A percentile compares a stretch with the other conserved stretches of the same genome.
These are phyloP conservation scores for Tripterygium wilfordii DNA, from an alignment of 177 flowering plant genomes.

Conservation along the genomic window DNA sequence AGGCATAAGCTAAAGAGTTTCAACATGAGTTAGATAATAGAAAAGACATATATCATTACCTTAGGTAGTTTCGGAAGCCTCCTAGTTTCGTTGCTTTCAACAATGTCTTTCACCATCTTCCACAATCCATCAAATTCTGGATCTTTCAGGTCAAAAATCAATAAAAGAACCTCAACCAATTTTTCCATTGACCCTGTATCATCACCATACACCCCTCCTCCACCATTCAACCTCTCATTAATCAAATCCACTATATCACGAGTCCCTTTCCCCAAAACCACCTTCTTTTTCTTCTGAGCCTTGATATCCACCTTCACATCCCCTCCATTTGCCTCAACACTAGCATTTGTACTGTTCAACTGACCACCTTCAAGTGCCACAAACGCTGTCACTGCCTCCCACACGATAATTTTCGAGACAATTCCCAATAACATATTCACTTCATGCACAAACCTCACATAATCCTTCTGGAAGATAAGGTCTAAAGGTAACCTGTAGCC, in stretches of 20 bases:
- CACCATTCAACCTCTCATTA: slow-evolving; percentile 40
- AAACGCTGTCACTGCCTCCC: slow-evolving; percentile 66
- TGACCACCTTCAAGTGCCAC: slow-evolving; percentile 45
- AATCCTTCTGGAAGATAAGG: slow-evolving; percentile 26
- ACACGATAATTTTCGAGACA: slow-evolving; percentile 52
- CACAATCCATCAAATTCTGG: slow-evolving; percentile 39
- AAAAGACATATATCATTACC: no score
- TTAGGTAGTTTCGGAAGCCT: slow-evolving; percentile 94
- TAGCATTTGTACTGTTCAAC: slow-evolving; percentile 17
- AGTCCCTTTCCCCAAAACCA: slow-evolving; percentile 83
- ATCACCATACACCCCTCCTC: slow-evolving; percentile 13
- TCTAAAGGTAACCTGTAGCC: slow-evolving; percentile 15
- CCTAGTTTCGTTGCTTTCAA: slow-evolving; percentile 86
- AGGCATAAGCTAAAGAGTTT: no score
- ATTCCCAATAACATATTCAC: slow-evolving; percentile 30
- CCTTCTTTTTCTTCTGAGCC: slow-evolving; percentile 65
- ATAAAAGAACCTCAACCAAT: slow-evolving; percentile 30
- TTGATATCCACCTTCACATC: slow-evolving; percentile 35
- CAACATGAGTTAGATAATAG: no score
- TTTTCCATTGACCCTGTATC: slow-evolving; percentile 17
- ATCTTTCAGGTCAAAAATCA: slow-evolving; percentile 50
- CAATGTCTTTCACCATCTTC: slow-evolving; percentile 60
- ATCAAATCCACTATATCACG: slow-evolving; percentile 46
- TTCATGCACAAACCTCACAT: slow-evolving; percentile 31
- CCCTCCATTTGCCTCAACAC: slow-evolving; percentile 25